Percentiles rank a stretch among this genome's conserved stretches.
These are phyloP conservation scores for Aspergillus novoparasiticus DNA, from an alignment of 2,329 filamentous ascomycete genomes.

Conservation along the genomic window DNA sequence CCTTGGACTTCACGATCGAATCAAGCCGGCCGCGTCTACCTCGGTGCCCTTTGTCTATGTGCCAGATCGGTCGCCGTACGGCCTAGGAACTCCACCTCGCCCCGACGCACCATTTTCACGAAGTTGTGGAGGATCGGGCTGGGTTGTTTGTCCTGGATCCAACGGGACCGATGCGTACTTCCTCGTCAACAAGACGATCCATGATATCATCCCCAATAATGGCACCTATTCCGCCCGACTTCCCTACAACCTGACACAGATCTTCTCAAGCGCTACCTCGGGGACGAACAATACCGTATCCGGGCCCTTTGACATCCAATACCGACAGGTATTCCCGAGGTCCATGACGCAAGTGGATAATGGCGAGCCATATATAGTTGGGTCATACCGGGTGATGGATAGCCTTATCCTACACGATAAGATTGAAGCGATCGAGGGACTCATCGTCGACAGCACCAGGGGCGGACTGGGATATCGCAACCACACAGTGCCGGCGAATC, in stretches of 20 bases:
- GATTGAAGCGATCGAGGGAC: conserved; percentile 44
- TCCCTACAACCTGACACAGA: too few species aligned
- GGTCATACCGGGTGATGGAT: conserved; percentile 29
- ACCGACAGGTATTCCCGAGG: conserved; percentile 19
- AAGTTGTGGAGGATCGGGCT: conserved; percentile 31
- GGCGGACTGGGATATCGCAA: conserved; percentile 52
- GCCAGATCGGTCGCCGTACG: conserved; percentile 41
- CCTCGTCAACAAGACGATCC: not conserved
- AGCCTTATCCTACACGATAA: conserved; percentile 38
- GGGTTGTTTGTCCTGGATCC: not conserved
- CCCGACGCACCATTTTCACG: conserved; percentile 36
- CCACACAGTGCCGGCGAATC: conserved; percentile 42
- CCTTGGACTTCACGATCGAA: conserved; percentile 48
- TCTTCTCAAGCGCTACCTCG: too few species aligned
- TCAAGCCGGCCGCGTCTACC: conserved; percentile 26
- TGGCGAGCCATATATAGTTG: conserved; percentile 18
- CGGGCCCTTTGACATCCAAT: conserved; percentile 43
- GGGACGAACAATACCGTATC: too few species aligned
- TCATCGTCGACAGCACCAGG: conserved; percentile 46
- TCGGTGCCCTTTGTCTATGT: conserved; percentile 41
- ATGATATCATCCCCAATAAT: conserved; percentile 43
- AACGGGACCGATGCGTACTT: too few species aligned
- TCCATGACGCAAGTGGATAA: conserved; percentile 11
- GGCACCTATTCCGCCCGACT: conserved; percentile 15
- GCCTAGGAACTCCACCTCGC: conserved; percentile 43